These are phyloP conservation scores for Symbiodinium natans DNA, from an alignment of 73 alveolate species.

Conservation along the genomic window DNA sequence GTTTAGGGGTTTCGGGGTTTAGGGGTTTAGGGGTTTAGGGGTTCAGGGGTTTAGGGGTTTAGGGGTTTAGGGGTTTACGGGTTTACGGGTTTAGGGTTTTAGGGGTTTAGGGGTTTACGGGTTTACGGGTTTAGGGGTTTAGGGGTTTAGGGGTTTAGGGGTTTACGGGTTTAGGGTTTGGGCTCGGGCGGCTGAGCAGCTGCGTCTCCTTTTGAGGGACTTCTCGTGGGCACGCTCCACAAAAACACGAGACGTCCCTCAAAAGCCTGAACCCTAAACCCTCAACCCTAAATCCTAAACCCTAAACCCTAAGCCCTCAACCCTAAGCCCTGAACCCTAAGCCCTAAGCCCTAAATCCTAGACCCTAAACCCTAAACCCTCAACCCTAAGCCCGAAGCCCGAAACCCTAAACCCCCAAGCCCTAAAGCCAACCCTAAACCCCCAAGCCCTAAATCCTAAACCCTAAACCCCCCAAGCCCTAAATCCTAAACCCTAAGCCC, in stretches of 20 bases:
- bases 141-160: background rate
- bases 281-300: too few relatives aligned
- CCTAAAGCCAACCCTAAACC: background rate
- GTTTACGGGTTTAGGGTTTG: background rate
- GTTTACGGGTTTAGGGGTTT: background rate
- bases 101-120: background rate
- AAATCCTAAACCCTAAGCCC: background rate
- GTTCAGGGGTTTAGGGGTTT: background rate
- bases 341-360: too few relatives aligned
- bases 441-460: background rate
- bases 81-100: background rate
- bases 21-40: background rate
- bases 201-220: background rate
- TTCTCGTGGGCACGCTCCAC: too few relatives aligned
- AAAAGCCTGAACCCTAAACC: background rate
- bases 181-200: background rate
- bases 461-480: background rate
- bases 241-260: too few relatives aligned
- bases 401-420: background rate
- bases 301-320: too few relatives aligned
- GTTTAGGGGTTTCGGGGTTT: background rate
- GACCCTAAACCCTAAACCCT: too few relatives aligned
- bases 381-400: background rate
- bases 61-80: background rate
- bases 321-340: too few relatives aligned